A percentile compares a stretch with the other conserved stretches of the same genome.
Evolutionary conservation across 768 basidiomycete genomes (phyloP).

Genomic region (Suillus bovinus): DNA sequence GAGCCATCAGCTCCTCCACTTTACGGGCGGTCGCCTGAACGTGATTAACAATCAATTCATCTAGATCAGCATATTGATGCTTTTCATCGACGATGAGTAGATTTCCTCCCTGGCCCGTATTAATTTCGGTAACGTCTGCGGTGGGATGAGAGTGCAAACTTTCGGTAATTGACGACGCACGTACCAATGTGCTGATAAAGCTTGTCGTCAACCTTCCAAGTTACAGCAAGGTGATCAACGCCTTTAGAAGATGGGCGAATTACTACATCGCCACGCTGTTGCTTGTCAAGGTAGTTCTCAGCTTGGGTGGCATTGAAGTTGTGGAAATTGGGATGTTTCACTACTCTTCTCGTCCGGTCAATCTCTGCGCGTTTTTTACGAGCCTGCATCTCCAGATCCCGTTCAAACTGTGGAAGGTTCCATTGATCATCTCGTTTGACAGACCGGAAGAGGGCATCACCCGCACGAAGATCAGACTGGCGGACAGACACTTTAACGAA

Average conservation of each 20-base stretch:
- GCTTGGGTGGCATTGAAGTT: slow-evolving; percentile 91
- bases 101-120: slow-evolving; percentile 68
- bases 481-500: slow-evolving; percentile 76
- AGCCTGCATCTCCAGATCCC: slow-evolving; percentile 69
- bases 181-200: slow-evolving; percentile 95
- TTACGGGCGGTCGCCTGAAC: slow-evolving; percentile 91
- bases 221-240: slow-evolving; percentile 89
- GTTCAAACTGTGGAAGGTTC: slow-evolving; percentile 63
- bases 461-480: slow-evolving; percentile 55
- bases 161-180: slow-evolving; percentile 23
- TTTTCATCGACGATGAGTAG: slow-evolving; percentile 73
- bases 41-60: slow-evolving; percentile 96
- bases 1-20: slow-evolving; percentile 91
- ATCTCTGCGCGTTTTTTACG: slow-evolving; percentile 86
- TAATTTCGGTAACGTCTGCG: slow-evolving; percentile 80
- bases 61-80: slow-evolving; percentile 89
- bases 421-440: slow-evolving; percentile 61
- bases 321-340: slow-evolving; percentile 98
- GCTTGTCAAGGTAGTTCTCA: slow-evolving; percentile 84
- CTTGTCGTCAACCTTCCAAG: slow-evolving; percentile 98
- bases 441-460: slow-evolving; percentile 63
- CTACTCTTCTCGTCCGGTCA: slow-evolving; percentile 77
- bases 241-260: slow-evolving; percentile 97
- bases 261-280: slow-evolving; percentile 94
- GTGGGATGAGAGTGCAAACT: slow-evolving; percentile 13